Evolutionary conservation across 2,329 filamentous ascomycete species (phyloP).

Genomic region (Fusarium virguliforme): DNA sequence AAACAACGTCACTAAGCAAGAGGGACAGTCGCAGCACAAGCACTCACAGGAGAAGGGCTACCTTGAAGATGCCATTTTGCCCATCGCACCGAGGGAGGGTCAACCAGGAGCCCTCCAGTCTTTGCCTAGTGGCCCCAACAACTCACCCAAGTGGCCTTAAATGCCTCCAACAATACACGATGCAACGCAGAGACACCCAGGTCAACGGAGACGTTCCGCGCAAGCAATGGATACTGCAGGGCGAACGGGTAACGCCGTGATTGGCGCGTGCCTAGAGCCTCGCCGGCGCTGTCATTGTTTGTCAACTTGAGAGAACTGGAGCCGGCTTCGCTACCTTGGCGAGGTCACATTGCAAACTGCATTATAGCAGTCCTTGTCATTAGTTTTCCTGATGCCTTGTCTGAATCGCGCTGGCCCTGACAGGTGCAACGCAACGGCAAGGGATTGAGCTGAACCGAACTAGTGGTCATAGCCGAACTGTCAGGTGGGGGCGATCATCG

Average conservation of each 20-base stretch:
- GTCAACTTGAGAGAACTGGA: slow-evolving; percentile 15
- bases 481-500: slow-evolving; percentile 37
- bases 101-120: slow-evolving; percentile 2
- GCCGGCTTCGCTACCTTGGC: slow-evolving; percentile 15
- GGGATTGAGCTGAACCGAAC: slow-evolving; percentile 36
- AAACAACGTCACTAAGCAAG: neutral
- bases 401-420: slow-evolving; percentile 26
- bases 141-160: neutral
- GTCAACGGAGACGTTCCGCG: slow-evolving; percentile 14
- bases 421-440: slow-evolving; percentile 24
- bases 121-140: neutral
- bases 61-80: neutral
- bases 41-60: neutral
- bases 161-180: neutral
- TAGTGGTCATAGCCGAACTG: slow-evolving; percentile 46
- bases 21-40: neutral
- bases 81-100: neutral
- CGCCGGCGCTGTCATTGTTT: slow-evolving; percentile 12
- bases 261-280: slow-evolving; percentile 13
- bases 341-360: slow-evolving; percentile 19
- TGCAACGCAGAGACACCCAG: neutral
- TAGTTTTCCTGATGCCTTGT: slow-evolving; percentile 11
- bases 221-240: neutral
- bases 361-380: slow-evolving; percentile 12
- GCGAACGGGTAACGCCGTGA: neutral